These are phyloP conservation scores for Triticum monococcum DNA, from an alignment of 176 grass and related monocot species.

Conservation along the genomic window DNA sequence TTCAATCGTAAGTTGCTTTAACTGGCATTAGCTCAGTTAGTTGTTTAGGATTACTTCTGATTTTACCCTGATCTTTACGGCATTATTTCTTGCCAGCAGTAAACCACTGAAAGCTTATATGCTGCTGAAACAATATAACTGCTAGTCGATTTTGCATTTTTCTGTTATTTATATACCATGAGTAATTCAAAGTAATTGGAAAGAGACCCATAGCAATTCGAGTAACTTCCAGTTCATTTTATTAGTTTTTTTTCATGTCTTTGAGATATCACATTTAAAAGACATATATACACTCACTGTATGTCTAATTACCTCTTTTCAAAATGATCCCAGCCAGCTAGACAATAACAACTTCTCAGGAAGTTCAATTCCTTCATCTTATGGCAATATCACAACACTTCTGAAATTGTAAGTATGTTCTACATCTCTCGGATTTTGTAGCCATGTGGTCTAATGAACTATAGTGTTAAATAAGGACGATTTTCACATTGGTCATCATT, in stretches of 20 bases:
- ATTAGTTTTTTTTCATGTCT: neutral
- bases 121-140: neutral
- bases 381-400: slow-evolving; percentile 65
- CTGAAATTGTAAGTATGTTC: slow-evolving; percentile 46
- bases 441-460: neutral
- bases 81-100: neutral
- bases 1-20: neutral
- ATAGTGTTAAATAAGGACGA: neutral
- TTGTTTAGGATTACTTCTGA: slow-evolving; percentile 7
- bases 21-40: neutral
- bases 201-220: neutral
- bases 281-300: neutral
- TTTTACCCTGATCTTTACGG: slow-evolving; percentile 3
- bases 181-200: slow-evolving; percentile 21
- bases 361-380: slow-evolving; percentile 70
- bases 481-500: neutral
- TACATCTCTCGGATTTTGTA: slow-evolving; percentile 10
- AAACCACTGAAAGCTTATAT: neutral
- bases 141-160: neutral
- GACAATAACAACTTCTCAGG: slow-evolving; percentile 96
- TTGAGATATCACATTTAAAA: neutral
- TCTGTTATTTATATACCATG: slow-evolving; percentile 10
- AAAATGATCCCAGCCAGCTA: slow-evolving; percentile 60
- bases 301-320: slow-evolving; percentile 17
- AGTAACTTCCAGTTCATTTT: slow-evolving; percentile 15